These are phyloP conservation scores for Penicillium ucsense DNA, from an alignment of 495 filamentous ascomycete species.

Conservation along the genomic window DNA sequence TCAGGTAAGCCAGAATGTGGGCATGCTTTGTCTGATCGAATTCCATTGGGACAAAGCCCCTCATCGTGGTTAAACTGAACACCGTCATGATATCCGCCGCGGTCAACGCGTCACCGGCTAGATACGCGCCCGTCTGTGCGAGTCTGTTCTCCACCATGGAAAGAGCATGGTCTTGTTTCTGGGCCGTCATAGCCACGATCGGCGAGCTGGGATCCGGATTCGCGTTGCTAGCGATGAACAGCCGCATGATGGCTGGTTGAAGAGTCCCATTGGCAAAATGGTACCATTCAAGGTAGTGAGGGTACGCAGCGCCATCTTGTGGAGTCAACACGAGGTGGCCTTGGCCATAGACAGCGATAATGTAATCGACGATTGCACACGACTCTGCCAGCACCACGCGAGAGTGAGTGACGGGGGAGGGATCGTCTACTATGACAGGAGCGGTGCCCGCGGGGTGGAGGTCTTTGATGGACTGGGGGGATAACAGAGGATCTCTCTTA, in stretches of 20 bases:
- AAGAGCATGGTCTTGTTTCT: constrained; percentile 17
- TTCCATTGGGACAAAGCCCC: constrained; percentile 36
- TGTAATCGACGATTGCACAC: constrained; percentile 47
- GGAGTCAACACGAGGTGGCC: constrained; percentile 34
- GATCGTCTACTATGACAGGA: constrained; percentile 45
- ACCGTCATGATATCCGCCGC: constrained; percentile 53
- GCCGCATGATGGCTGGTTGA: constrained; percentile 27
- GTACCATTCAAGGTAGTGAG: constrained; percentile 52
- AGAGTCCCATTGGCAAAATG: constrained; percentile 51
- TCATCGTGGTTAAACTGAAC: constrained; percentile 44
- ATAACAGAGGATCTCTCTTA: constrained; percentile 39
- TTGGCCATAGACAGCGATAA: constrained; percentile 40
- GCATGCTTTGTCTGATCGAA: constrained; percentile 17
- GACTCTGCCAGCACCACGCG: constrained; percentile 39
- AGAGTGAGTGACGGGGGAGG: constrained; percentile 22
- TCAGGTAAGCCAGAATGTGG: constrained; percentile 17
- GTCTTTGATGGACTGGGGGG: constrained; percentile 42
- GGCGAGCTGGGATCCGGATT: constrained; percentile 7
- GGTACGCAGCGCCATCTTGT: constrained; percentile 30
- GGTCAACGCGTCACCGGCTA: constrained; percentile 52
- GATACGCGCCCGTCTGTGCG: constrained; percentile 30
- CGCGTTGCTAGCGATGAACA: constrained; percentile 8
- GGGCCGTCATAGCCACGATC: neutral
- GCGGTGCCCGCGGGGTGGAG: constrained; percentile 43
- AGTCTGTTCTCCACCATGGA: constrained; percentile 36